A percentile compares a stretch with the other conserved stretches of the same genome.
These are phyloP conservation scores for Rhodotorula babjevae DNA, from an alignment of 768 basidiomycete genomes.

Conservation along the genomic window DNA sequence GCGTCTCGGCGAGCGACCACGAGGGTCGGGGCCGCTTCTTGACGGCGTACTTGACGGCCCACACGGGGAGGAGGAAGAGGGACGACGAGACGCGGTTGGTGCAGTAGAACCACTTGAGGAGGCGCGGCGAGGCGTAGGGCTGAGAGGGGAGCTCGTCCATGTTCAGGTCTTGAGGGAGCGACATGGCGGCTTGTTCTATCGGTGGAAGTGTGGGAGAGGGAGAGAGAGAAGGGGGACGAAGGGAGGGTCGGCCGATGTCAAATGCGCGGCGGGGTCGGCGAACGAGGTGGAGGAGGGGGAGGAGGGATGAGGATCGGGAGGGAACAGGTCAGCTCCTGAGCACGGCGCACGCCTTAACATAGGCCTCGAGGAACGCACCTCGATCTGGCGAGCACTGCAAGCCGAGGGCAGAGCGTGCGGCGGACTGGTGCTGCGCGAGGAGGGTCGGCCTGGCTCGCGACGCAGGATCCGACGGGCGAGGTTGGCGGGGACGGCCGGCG, in stretches of 20 bases:
- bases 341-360: no score
- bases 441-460: no score
- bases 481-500: no score
- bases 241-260: not conserved
- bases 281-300: no score
- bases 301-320: no score
- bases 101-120: conserved; percentile 34
- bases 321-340: no score
- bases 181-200: not conserved
- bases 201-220: not conserved
- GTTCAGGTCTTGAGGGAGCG: conserved; percentile 26
- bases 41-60: conserved; percentile 34
- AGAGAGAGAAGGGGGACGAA: not conserved
- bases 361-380: no score
- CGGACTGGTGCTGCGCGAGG: no score
- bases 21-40: conserved; percentile 7
- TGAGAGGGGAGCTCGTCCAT: conserved; percentile 19
- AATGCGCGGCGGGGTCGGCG: no score
- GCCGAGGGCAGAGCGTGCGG: no score
- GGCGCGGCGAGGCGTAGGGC: conserved; percentile 26
- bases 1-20: conserved; percentile 26
- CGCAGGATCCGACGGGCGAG: no score
- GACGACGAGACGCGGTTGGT: conserved; percentile 24
- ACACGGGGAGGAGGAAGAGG: conserved; percentile 33
- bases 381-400: no score